These are phyloP conservation scores for Pseudogymnoascus sp. DNA, from an alignment of 2,329 filamentous ascomycete genomes.

Conservation along the genomic window DNA sequence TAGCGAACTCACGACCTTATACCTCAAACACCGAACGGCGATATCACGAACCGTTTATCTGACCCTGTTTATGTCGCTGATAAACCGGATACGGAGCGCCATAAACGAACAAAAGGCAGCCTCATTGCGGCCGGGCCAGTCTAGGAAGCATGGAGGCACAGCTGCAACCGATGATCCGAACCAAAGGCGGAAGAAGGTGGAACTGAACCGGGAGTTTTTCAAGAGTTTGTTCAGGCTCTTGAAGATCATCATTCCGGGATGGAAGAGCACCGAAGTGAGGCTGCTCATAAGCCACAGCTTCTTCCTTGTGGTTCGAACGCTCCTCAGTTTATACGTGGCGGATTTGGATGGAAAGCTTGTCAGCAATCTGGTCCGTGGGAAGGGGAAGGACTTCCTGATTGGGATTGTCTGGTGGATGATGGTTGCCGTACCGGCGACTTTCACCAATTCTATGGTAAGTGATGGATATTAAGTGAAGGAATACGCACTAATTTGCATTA, in stretches of 20 bases:
- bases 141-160: constrained; percentile 45
- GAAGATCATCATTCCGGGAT: constrained; percentile 83
- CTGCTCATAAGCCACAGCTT: constrained; percentile 85
- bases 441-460: constrained; percentile 95
- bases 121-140: constrained; percentile 58
- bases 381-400: constrained; percentile 79
- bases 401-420: constrained; percentile 97
- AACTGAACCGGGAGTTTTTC: constrained; percentile 83
- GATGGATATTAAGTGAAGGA: constrained; percentile 10
- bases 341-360: constrained; percentile 92
- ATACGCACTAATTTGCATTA: constrained; percentile 11
- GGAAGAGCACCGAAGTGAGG: constrained; percentile 79
- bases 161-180: constrained; percentile 30
- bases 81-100: constrained; percentile 83
- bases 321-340: constrained; percentile 92
- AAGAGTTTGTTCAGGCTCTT: constrained; percentile 61
- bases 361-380: constrained; percentile 84
- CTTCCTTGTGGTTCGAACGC: constrained; percentile 80
- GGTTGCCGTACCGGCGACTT: constrained; percentile 89
- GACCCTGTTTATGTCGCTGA: constrained; percentile 69
- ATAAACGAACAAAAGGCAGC: constrained; percentile 89
- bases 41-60: constrained; percentile 82
- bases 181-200: constrained; percentile 66
- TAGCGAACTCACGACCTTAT: constrained; percentile 61
- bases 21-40: constrained; percentile 70